Base-by-base conservation (phyloP, 257 asterid genomes). In the Thymus quinquecostatus region DNA sequence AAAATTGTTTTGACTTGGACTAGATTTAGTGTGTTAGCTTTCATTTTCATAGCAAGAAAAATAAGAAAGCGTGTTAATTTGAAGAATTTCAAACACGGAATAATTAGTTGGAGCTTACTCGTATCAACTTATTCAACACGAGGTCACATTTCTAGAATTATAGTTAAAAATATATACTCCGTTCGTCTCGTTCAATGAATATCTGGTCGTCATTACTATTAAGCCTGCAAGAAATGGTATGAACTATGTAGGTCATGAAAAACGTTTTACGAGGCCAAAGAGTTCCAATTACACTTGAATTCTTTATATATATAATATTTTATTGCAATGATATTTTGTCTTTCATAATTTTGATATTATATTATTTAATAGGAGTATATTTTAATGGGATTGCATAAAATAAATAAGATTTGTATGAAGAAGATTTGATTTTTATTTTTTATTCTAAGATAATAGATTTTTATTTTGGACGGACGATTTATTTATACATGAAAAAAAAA, bases 171-270 rank as follows among this genome's bases (percentile, higher is more conserved):
- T 36, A n/a, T 21, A 21, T 21, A 21, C 21, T 21, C 21, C 21
- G 21, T 21, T 21, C 21, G 21, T 21, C 21, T 21, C 21, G 21
- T 21, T 21, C 21, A 21, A 21, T 21, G 21, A 21, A 21, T 21
- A 21, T 21, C 21, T 10, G 10, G 32, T 10, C 51, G 8, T 44
- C 30, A 64, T 21, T 10, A 41, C 55, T 64, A 66, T 54, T 41
- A 10, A 43, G 77, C 72, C 77, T 73, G 77, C 72, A 62, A 47
- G 0, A 0, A 27, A 29, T 64, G 29, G 45, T 63, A 51, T 10
- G 38, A 29, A 10, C 21, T 28, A 30, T 11, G n/a, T 51, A 21
- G 12, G 2, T 9, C 79, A 44, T 75, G 61, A 44, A 60, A 60
- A 68, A 68, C 70, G 79, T 53, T 75, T 41, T 49, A 0, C 32